Percentiles rank a stretch among this genome's conserved stretches.
Conservation (phyloP, 2,329 filamentous ascomycete species). For the Whalleya microplaca region DNA sequence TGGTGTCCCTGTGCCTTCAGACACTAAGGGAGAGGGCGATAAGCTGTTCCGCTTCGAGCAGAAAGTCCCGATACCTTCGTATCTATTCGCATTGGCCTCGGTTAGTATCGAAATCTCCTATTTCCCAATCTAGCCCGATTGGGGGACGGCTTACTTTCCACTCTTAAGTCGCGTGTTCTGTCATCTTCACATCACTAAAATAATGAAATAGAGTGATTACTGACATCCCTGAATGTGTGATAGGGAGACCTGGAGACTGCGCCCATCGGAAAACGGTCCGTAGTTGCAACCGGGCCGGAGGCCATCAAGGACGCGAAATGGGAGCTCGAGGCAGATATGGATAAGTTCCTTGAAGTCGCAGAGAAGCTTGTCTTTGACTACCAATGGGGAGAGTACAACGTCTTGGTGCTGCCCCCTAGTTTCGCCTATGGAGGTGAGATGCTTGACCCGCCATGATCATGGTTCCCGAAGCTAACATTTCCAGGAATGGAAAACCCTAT, state of each 20-base stretch:
- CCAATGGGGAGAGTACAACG: slow-evolving; percentile 93
- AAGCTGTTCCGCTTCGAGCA: slow-evolving; percentile 86
- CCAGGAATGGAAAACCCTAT: slow-evolving; percentile 87
- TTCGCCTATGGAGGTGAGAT: slow-evolving; percentile 81
- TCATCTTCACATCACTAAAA: too few relatives aligned
- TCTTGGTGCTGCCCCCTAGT: slow-evolving; percentile 84
- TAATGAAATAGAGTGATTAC: not conserved
- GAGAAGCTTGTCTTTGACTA: slow-evolving; percentile 86
- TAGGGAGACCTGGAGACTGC: slow-evolving; percentile 79
- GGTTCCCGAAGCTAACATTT: slow-evolving; percentile 18
- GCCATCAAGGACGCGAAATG: slow-evolving; percentile 82
- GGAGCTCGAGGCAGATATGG: slow-evolving; percentile 90
- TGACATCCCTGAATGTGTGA: not conserved
- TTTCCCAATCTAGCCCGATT: not conserved
- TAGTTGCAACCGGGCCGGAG: slow-evolving; percentile 86
- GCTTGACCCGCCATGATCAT: not conserved
- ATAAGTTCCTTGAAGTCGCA: slow-evolving; percentile 86
- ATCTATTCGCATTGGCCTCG: slow-evolving; percentile 89
- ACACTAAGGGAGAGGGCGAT: slow-evolving; percentile 51
- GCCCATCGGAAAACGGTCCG: slow-evolving; percentile 82
- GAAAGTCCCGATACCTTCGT: slow-evolving; percentile 88
- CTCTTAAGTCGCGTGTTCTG: not conserved
- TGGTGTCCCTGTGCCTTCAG: slow-evolving; percentile 64
- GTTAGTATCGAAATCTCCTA: not conserved
- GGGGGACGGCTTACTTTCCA: not conserved